Evolutionary conservation across 306 rosid species (phyloP).

Genomic region (Dryas octopetala): DNA sequence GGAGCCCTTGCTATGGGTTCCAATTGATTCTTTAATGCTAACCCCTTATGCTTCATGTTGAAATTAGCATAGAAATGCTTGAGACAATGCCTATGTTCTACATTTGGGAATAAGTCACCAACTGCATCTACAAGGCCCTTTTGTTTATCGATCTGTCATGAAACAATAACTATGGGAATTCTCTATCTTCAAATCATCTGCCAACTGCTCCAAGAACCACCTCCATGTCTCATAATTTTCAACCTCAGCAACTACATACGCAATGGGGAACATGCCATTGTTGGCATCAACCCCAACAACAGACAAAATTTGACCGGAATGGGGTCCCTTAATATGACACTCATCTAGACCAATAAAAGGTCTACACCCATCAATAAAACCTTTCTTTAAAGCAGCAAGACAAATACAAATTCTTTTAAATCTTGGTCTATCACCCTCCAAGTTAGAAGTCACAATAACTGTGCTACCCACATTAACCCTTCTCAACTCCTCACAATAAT

Average conservation of each 20-base stretch:
- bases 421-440: too few relatives aligned
- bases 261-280: background rate
- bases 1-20: too few relatives aligned
- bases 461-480: too few relatives aligned
- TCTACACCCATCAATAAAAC: background rate
- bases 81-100: too few relatives aligned
- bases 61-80: too few relatives aligned
- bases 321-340: background rate
- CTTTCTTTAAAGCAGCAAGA: background rate
- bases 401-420: background rate
- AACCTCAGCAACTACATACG: background rate
- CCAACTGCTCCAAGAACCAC: background rate
- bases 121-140: too few relatives aligned
- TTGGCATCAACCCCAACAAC: background rate
- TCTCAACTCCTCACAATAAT: too few relatives aligned
- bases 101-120: too few relatives aligned
- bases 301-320: background rate
- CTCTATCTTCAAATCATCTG: background rate
- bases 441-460: too few relatives aligned
- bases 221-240: background rate
- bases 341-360: background rate
- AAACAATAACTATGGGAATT: accelerated
- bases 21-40: too few relatives aligned
- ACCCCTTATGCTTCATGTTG: too few relatives aligned
- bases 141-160: background rate